Conservation (phyloP, 2,329 filamentous ascomycete genomes). For the Stemphylium beticola region DNA sequence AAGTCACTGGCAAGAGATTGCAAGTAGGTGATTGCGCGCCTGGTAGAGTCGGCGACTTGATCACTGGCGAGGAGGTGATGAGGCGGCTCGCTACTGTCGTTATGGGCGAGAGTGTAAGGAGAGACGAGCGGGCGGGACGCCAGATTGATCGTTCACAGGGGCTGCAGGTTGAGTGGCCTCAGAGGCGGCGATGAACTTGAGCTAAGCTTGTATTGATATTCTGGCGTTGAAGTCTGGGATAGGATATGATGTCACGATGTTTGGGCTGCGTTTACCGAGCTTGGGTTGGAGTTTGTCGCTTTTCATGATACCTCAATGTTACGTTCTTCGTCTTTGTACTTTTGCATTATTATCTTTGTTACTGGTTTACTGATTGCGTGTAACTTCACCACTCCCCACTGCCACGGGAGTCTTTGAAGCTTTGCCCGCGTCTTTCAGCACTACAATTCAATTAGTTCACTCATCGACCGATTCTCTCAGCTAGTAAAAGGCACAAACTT, state of each 20-base stretch:
- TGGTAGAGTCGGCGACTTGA: slow-evolving; percentile 26
- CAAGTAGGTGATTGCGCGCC: slow-evolving; percentile 39
- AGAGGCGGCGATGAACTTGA: slow-evolving; percentile 6
- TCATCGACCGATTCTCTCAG: background rate
- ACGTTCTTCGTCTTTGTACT: too few relatives aligned
- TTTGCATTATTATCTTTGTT: too few relatives aligned
- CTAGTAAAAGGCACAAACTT: background rate
- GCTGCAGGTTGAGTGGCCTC: slow-evolving; percentile 23
- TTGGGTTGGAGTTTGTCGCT: too few relatives aligned
- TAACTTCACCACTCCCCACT: too few relatives aligned
- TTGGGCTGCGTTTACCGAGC: too few relatives aligned
- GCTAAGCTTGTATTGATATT: background rate
- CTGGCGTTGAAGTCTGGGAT: background rate
- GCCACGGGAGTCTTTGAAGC: too few relatives aligned
- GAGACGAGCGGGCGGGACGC: slow-evolving; percentile 43
- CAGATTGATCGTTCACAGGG: slow-evolving; percentile 25
- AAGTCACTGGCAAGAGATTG: slow-evolving; percentile 29
- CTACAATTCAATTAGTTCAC: background rate
- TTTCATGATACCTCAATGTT: background rate
- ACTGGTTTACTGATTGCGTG: too few relatives aligned
- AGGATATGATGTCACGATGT: too few relatives aligned
- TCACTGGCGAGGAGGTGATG: slow-evolving; percentile 37
- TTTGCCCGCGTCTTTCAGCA: too few relatives aligned
- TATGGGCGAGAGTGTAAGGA: slow-evolving; percentile 40
- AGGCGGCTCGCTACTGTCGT: slow-evolving; percentile 42